Conservation (phyloP, 1,284 basidiomycete genomes). For the Cryptococcus depauperatus region DNA sequence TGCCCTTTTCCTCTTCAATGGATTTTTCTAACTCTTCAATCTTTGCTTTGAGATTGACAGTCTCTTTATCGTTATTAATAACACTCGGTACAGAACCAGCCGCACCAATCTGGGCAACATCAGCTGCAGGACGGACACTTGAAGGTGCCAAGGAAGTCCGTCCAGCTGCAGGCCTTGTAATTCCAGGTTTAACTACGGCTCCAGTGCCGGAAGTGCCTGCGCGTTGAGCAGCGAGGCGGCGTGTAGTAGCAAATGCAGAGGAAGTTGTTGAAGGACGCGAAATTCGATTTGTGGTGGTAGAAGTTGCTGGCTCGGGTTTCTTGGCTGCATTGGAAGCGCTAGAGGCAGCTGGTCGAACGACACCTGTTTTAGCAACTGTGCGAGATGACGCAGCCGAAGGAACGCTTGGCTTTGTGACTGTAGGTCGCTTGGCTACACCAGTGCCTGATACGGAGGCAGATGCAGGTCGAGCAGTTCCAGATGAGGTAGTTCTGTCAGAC, state of each 20-base stretch:
- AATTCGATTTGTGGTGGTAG: background rate
- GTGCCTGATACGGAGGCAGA: conserved; percentile 4
- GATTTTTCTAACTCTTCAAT: conserved; percentile 20
- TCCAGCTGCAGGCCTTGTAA: conserved; percentile 4
- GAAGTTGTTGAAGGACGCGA: background rate
- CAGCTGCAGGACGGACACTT: background rate
- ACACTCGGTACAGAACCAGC: conserved; percentile 10
- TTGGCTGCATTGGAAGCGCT: background rate
- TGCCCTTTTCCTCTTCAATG: conserved; percentile 14
- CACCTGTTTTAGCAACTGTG: background rate
- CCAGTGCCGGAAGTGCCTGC: background rate
- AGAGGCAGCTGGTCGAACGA: background rate
- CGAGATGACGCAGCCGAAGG: conserved; percentile 1
- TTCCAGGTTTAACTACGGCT: conserved; percentile 1
- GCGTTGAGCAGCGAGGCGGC: background rate
- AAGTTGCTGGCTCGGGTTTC: background rate
- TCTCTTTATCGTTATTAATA: conserved; percentile 6
- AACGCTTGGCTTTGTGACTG: background rate
- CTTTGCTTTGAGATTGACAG: conserved; percentile 11
- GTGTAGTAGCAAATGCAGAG: background rate
- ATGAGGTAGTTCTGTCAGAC: conserved; percentile 5
- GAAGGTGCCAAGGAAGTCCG: conserved; percentile 11
- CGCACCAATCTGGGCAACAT: conserved; percentile 2
- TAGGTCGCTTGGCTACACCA: background rate
- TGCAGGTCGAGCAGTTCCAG: conserved; percentile 1